These are phyloP conservation scores for Pseudogymnoascus sp. DNA, from an alignment of 2,329 filamentous ascomycete species.

Conservation along the genomic window DNA sequence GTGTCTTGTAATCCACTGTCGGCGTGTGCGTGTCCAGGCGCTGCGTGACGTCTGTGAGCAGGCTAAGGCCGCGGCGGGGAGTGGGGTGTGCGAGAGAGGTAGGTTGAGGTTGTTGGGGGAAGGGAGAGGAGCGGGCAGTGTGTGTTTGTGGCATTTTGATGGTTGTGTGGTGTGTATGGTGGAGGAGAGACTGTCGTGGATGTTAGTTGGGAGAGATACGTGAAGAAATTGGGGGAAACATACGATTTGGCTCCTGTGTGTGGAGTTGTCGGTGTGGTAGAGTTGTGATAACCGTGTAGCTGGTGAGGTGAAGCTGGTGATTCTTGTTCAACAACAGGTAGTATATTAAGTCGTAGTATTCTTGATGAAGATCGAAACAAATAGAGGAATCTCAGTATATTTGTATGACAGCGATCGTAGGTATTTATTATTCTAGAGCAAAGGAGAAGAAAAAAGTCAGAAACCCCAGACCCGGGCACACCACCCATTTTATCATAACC, in stretches of 20 bases:
- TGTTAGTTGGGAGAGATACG: neutral
- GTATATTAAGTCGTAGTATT: neutral
- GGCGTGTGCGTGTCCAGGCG: neutral
- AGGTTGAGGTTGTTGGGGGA: neutral
- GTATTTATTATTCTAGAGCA: neutral
- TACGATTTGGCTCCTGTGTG: neutral
- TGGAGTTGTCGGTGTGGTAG: neutral
- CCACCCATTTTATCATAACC: neutral
- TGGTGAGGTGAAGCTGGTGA: neutral
- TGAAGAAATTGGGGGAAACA: neutral
- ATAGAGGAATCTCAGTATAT: neutral
- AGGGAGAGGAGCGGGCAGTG: neutral
- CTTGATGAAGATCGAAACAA: neutral
- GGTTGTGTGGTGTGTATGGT: neutral
- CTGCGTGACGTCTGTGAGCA: neutral
- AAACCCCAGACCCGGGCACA: neutral
- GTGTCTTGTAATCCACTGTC: neutral
- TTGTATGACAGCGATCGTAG: neutral
- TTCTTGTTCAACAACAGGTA: neutral
- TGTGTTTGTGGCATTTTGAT: neutral
- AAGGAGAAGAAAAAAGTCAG: neutral
- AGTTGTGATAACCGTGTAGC: neutral
- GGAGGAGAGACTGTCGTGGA: neutral
- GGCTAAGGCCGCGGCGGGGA: neutral
- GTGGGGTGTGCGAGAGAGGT: neutral